phyloP scores from a whole-genome alignment of 257 asterid species.

The Henckelia pumila region DNA sequence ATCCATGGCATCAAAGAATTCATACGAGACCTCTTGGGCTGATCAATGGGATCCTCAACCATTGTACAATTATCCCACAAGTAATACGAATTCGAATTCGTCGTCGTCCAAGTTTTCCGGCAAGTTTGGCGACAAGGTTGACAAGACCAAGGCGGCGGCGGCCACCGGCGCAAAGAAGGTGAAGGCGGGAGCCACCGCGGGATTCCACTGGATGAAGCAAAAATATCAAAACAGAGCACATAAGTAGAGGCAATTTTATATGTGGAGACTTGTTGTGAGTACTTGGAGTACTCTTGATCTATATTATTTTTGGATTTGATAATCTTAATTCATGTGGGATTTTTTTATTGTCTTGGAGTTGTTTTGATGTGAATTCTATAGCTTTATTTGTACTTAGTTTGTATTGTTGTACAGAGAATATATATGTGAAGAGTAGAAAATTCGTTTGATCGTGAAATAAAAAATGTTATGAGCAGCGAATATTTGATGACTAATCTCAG shows the following conservation, averaged over 20 bases:
- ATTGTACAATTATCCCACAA: conserved; percentile 22
- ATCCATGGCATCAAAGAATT: conserved; percentile 36
- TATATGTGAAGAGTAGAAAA: background rate
- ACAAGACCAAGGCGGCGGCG: conserved; percentile 56
- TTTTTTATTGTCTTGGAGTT: background rate
- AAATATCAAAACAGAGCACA: conserved; percentile 57
- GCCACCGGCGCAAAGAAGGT: conserved; percentile 72
- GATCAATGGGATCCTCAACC: conserved; percentile 66
- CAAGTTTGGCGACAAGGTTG: conserved; percentile 40
- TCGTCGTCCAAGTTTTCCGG: conserved; percentile 36
- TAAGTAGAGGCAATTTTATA: conserved; percentile 27
- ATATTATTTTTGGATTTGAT: background rate
- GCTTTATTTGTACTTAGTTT: too few species aligned
- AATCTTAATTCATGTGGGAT: background rate
- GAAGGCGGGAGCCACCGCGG: conserved; percentile 68
- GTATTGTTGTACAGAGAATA: background rate
- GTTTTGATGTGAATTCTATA: background rate
- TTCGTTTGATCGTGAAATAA: conserved; percentile 6
- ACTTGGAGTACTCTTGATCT: background rate
- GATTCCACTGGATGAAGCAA: conserved; percentile 69
- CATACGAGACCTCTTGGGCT: conserved; percentile 76
- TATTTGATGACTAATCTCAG: too few species aligned
- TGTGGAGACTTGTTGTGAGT: background rate
- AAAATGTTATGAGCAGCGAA: too few species aligned
- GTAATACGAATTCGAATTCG: conserved; percentile 18